phyloP scores from a whole-genome alignment of 2,329 filamentous ascomycete genomes.

The Colletotrichum musicola region DNA sequence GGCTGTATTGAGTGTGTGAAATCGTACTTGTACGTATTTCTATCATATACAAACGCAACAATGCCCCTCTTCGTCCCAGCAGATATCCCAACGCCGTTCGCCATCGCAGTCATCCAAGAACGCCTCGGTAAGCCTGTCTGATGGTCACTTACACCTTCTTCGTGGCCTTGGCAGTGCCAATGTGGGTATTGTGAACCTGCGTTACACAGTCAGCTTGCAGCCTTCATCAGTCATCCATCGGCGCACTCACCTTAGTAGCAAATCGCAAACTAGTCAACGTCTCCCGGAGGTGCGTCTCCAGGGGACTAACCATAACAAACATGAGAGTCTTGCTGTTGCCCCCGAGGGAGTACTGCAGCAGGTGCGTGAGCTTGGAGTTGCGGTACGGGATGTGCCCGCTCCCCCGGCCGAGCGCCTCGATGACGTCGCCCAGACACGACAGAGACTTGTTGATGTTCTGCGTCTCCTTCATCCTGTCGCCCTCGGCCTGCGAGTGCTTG shows the following conservation, averaged over 20 bases:
- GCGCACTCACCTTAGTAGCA: constrained; percentile 83
- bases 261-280: constrained; percentile 96
- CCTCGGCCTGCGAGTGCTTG: constrained; percentile 87
- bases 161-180: constrained; percentile 86
- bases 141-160: constrained; percentile 60
- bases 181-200: constrained; percentile 88
- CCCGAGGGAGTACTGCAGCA: constrained; percentile 93
- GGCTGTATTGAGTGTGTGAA: constrained; percentile 39
- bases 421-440: constrained; percentile 93
- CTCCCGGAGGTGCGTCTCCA: constrained; percentile 91
- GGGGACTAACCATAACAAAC: constrained; percentile 97
- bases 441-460: constrained; percentile 98
- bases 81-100: constrained; percentile 32
- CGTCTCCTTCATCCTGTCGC: constrained; percentile 90
- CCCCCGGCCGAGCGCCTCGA: constrained; percentile 88
- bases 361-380: constrained; percentile 96
- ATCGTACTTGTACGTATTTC: constrained; percentile 40
- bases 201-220: constrained; percentile 18
- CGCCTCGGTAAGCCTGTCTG: constrained; percentile 29
- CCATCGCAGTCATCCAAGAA: constrained; percentile 30
- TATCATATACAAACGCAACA: constrained; percentile 40
- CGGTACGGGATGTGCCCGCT: constrained; percentile 91
- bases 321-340: constrained; percentile 98
- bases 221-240: rapidly evolving
- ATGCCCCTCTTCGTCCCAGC: constrained; percentile 24